A percentile compares a stretch with the other conserved stretches of the same genome.
Evolutionary conservation across 2,329 filamentous ascomycete genomes (phyloP).

Genomic region (Pseudopyrenochaeta lycopersici): DNA sequence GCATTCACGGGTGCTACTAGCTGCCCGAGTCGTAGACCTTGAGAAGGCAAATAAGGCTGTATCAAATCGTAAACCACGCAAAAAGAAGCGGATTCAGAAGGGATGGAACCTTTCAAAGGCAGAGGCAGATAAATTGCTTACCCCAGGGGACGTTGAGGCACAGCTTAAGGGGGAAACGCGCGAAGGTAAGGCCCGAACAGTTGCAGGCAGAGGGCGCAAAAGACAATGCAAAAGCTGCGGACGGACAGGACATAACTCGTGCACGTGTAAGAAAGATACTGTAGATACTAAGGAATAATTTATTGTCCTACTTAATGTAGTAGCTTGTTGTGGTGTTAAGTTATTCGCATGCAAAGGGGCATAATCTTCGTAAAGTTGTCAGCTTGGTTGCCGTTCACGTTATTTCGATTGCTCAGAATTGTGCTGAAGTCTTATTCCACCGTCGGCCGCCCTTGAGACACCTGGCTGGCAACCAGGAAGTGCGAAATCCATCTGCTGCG

Average conservation of each 20-base stretch:
- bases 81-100: slow-evolving; percentile 4
- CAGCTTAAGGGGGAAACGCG: neutral
- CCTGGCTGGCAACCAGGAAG: too few relatives aligned
- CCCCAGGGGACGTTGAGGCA: slow-evolving; percentile 1
- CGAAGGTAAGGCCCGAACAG: slow-evolving; percentile 9
- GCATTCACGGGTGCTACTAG: slow-evolving; percentile 12
- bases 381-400: too few relatives aligned
- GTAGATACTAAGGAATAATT: too few relatives aligned
- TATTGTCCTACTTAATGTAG: too few relatives aligned
- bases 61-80: neutral
- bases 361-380: too few relatives aligned
- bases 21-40: neutral
- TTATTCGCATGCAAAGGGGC: too few relatives aligned
- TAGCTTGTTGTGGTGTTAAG: too few relatives aligned
- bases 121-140: neutral
- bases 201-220: neutral
- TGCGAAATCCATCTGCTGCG: too few relatives aligned
- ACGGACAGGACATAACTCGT: slow-evolving; percentile 14
- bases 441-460: too few relatives aligned
- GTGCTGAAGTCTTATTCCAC: too few relatives aligned
- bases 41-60: slow-evolving; percentile 7
- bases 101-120: too few relatives aligned
- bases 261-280: slow-evolving; percentile 12
- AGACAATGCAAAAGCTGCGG: slow-evolving; percentile 13
- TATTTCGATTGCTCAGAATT: too few relatives aligned